Conservation (phyloP, 306 rosid species). For the Alnus glutinosa region DNA sequence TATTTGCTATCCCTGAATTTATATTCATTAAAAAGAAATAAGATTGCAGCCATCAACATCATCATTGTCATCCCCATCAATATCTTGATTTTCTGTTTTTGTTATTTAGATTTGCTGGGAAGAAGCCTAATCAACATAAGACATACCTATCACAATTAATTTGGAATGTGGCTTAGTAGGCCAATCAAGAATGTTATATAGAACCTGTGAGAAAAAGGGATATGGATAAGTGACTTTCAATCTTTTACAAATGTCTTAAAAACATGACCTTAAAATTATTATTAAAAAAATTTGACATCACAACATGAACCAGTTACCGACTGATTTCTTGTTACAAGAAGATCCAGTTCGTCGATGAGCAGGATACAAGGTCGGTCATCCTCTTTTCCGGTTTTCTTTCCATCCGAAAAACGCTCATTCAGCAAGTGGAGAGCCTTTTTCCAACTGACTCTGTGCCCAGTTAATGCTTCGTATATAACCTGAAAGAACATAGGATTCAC, state of each 20-base stretch:
- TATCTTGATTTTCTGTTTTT: constrained; percentile 15
- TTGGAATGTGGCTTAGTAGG: constrained; percentile 92
- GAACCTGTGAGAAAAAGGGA: constrained; percentile 53
- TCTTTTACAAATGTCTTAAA: constrained; percentile 4
- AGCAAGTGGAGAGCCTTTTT: constrained; percentile 86
- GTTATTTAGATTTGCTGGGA: background rate
- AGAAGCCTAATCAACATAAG: constrained; percentile 1
- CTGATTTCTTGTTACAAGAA: constrained; percentile 95
- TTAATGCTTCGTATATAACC: constrained; percentile 91
- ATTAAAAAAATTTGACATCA: constrained; percentile 23
- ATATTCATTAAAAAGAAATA: constrained; percentile 23
- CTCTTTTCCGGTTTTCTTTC: constrained; percentile 57
- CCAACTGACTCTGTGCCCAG: constrained; percentile 87
- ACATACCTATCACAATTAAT: constrained; percentile 79
- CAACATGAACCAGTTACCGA: constrained; percentile 56
- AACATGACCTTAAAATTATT: background rate
- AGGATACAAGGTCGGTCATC: constrained; percentile 87
- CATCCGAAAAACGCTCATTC: constrained; percentile 77
- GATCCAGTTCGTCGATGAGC: constrained; percentile 96
- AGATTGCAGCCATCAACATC: constrained; percentile 23
- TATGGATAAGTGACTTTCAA: constrained; percentile 6
- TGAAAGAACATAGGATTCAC: constrained; percentile 34
- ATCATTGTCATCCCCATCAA: constrained; percentile 14
- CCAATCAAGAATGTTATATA: constrained; percentile 97
- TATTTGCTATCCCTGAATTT: constrained; percentile 88